Evolutionary conservation across 2,329 filamentous ascomycete genomes (phyloP).

Genomic region (Cadophora sp.): DNA sequence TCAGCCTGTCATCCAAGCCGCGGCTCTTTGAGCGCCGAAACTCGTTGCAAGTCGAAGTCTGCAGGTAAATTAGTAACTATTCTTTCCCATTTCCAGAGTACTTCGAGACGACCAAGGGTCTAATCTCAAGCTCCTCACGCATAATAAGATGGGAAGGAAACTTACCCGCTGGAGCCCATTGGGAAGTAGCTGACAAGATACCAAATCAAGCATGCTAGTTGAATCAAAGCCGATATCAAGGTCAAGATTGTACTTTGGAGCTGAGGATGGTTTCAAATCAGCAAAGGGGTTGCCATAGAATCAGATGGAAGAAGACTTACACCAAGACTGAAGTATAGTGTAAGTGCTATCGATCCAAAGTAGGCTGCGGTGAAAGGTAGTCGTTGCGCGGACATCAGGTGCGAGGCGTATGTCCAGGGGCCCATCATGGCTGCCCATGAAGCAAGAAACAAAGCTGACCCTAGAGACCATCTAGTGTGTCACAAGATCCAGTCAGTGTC

Average conservation of each 20-base stretch:
- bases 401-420: conserved; percentile 79
- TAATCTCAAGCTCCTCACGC: not conserved
- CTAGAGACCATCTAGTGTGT: conserved; percentile 85
- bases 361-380: conserved; percentile 94
- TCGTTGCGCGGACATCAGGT: conserved; percentile 83
- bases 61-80: not conserved
- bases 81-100: not conserved
- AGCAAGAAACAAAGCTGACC: conserved; percentile 85
- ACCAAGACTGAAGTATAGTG: conserved; percentile 89
- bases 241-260: conserved; percentile 86
- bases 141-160: not conserved
- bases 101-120: not conserved
- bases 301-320: conserved; percentile 64
- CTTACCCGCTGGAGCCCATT: conserved; percentile 82
- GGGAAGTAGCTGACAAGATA: conserved; percentile 98
- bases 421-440: conserved; percentile 97
- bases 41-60: conserved; percentile 79
- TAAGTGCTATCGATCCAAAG: conserved; percentile 90
- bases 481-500: conserved; percentile 41
- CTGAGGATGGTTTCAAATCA: conserved; percentile 54
- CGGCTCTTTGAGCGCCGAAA: conserved; percentile 83
- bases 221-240: conserved; percentile 80
- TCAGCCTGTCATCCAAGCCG: conserved; percentile 85
- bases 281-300: conserved; percentile 16
- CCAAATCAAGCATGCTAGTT: conserved; percentile 85